These are phyloP conservation scores for Scutellaria galericulata DNA, from an alignment of 257 asterid species.

Conservation along the genomic window DNA sequence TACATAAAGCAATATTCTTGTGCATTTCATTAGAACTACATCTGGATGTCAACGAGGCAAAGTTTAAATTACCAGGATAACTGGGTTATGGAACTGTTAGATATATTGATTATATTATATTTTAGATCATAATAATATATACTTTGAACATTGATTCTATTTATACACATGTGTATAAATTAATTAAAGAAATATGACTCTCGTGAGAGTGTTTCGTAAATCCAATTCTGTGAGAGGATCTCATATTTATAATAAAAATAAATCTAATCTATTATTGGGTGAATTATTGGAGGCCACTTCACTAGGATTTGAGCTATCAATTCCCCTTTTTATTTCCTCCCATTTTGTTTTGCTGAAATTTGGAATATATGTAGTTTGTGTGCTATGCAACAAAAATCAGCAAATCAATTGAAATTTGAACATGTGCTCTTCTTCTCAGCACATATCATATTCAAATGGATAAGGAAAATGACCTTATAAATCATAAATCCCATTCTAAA, in stretches of 20 bases:
- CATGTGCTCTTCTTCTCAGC: constrained; percentile 17
- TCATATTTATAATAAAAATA: neutral
- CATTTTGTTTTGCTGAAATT: constrained; percentile 22
- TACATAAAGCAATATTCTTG: too few species aligned
- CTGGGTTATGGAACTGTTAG: too few species aligned
- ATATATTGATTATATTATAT: too few species aligned
- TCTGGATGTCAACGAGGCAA: too few species aligned
- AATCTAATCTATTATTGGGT: neutral
- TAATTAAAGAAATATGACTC: too few species aligned
- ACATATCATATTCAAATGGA: constrained; percentile 37
- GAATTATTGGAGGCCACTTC: constrained; percentile 11
- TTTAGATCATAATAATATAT: too few species aligned
- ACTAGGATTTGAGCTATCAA: neutral
- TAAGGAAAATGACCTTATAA: constrained; percentile 41
- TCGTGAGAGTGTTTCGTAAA: too few species aligned
- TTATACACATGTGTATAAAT: too few species aligned
- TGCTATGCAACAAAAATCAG: neutral
- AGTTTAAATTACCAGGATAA: too few species aligned
- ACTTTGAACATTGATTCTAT: too few species aligned
- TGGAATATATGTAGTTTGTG: neutral
- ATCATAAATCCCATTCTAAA: neutral
- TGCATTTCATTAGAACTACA: too few species aligned
- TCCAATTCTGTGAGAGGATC: too few species aligned
- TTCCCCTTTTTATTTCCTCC: neutral
- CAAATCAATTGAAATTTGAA: constrained; percentile 19